A percentile compares a stretch with the other conserved stretches of the same genome.
Evolutionary conservation across 768 basidiomycete genomes (phyloP).

Genomic region (Tricholomella constricta): DNA sequence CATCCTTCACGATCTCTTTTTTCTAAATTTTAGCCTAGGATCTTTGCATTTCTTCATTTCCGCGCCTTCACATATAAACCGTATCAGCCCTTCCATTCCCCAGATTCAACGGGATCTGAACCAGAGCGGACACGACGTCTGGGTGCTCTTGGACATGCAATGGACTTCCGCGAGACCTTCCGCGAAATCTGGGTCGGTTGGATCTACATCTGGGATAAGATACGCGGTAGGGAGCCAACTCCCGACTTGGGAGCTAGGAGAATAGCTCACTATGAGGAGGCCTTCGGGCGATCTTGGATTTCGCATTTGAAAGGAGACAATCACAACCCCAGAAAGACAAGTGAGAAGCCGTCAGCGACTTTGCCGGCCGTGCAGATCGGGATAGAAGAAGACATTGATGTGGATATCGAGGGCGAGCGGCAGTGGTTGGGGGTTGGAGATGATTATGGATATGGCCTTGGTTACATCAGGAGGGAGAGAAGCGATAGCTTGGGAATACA

Average conservation of each 20-base stretch:
- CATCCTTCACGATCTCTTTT: background rate
- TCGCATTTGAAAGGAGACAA: slow-evolving; percentile 9
- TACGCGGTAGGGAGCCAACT: slow-evolving; percentile 57
- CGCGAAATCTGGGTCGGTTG: slow-evolving; percentile 60
- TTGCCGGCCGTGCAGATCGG: slow-evolving; percentile 39
- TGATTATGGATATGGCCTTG: slow-evolving; percentile 46
- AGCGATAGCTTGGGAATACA: slow-evolving; percentile 56
- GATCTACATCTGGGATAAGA: slow-evolving; percentile 57
- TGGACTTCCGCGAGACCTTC: slow-evolving; percentile 72
- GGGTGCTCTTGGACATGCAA: slow-evolving; percentile 59
- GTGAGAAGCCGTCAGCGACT: slow-evolving; percentile 12
- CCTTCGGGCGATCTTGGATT: slow-evolving; percentile 42
- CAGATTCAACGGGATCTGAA: slow-evolving; percentile 29
- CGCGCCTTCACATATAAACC: slow-evolving; percentile 71
- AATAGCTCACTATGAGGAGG: slow-evolving; percentile 43
- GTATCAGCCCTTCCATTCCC: slow-evolving; percentile 42
- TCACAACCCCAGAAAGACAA: slow-evolving; percentile 13
- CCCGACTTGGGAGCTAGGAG: slow-evolving; percentile 44
- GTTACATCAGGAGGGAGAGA: slow-evolving; percentile 41
- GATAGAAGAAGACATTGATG: slow-evolving; percentile 41
- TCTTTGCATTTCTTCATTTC: slow-evolving; percentile 73
- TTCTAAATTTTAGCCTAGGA: slow-evolving; percentile 32
- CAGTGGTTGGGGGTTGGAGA: slow-evolving; percentile 57
- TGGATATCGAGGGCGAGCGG: slow-evolving; percentile 45
- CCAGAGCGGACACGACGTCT: slow-evolving; percentile 51